These are phyloP conservation scores for Cercophora scortea DNA, from an alignment of 495 filamentous ascomycete species.

Conservation along the genomic window DNA sequence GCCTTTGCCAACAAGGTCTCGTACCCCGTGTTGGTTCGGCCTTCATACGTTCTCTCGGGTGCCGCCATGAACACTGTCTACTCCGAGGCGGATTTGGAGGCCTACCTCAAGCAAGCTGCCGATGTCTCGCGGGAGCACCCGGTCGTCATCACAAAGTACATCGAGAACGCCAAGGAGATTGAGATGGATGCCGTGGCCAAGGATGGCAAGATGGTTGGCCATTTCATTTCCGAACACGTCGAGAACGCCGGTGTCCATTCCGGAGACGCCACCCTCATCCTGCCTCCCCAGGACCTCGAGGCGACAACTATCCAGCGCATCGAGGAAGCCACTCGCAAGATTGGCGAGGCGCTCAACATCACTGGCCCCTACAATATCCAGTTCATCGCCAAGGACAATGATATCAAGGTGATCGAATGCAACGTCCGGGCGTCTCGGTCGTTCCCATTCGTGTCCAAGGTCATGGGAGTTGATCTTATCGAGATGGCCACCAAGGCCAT, in stretches of 20 bases:
- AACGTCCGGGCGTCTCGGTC: conserved; percentile 94
- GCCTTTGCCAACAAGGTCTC: conserved; percentile 74
- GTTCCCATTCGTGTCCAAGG: conserved; percentile 97
- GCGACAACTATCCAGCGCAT: conserved; percentile 83
- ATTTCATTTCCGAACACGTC: conserved; percentile 93
- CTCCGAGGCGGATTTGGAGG: conserved; percentile 75
- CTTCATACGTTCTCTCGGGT: conserved; percentile 92
- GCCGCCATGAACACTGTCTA: conserved; percentile 98
- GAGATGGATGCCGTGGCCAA: conserved; percentile 94
- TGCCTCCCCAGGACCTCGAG: conserved; percentile 91
- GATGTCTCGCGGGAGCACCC: conserved; percentile 94
- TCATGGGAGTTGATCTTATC: conserved; percentile 96
- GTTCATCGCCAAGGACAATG: conserved; percentile 99
- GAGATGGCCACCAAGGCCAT: conserved; percentile 99
- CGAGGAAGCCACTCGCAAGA: conserved; percentile 91
- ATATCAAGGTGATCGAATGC: conserved; percentile 99
- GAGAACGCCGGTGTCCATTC: conserved; percentile 97
- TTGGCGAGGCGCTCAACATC: conserved; percentile 88
- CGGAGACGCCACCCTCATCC: conserved; percentile 86
- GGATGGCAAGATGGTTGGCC: conserved; percentile 77
- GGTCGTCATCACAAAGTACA: conserved; percentile 97
- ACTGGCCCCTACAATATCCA: conserved; percentile 98
- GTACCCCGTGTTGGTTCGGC: conserved; percentile 90
- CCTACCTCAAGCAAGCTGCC: conserved; percentile 79
- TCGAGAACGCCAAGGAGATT: conserved; percentile 94